phyloP scores from a whole-genome alignment of 169 alveolate species.

The Plasmodium malariae region DNA sequence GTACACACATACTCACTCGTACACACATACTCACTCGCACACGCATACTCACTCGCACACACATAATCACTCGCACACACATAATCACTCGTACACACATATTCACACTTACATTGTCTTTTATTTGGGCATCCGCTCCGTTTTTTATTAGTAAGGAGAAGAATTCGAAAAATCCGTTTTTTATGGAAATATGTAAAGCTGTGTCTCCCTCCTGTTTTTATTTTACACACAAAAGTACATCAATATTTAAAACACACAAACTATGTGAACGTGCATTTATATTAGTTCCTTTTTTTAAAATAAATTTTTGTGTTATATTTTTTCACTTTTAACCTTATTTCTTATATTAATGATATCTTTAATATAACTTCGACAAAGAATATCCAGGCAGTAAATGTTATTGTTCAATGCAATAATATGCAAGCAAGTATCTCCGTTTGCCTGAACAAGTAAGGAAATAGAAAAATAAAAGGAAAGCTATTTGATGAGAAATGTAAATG shows the following conservation, averaged over 20 bases:
- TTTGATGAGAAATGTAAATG: too few relatives aligned
- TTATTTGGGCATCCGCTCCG: slow-evolving; percentile 50
- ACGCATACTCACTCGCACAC: too few relatives aligned
- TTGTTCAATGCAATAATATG: slow-evolving; percentile 69
- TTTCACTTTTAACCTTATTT: slow-evolving; percentile 42
- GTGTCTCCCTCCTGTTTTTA: slow-evolving; percentile 74
- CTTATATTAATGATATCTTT: slow-evolving; percentile 62
- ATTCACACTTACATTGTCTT: slow-evolving; percentile 70
- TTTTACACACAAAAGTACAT: not conserved
- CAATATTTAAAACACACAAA: not conserved
- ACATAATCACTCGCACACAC: not conserved
- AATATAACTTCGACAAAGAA: slow-evolving; percentile 51
- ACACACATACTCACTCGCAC: too few relatives aligned
- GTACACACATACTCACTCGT: too few relatives aligned
- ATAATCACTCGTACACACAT: too few relatives aligned
- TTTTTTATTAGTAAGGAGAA: slow-evolving; percentile 46
- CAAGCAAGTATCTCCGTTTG: slow-evolving; percentile 68
- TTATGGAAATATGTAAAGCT: slow-evolving; percentile 59
- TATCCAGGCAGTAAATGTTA: slow-evolving; percentile 46
- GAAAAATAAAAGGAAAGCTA: not conserved
- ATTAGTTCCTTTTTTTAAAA: not conserved
- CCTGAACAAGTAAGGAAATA: slow-evolving; percentile 17
- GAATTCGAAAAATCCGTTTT: slow-evolving; percentile 70
- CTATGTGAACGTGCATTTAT: not conserved
- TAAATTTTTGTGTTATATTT: not conserved